Evolutionary conservation across 352 stramenopile genomes (phyloP).

Genomic region (Phytopythium vexans): DNA sequence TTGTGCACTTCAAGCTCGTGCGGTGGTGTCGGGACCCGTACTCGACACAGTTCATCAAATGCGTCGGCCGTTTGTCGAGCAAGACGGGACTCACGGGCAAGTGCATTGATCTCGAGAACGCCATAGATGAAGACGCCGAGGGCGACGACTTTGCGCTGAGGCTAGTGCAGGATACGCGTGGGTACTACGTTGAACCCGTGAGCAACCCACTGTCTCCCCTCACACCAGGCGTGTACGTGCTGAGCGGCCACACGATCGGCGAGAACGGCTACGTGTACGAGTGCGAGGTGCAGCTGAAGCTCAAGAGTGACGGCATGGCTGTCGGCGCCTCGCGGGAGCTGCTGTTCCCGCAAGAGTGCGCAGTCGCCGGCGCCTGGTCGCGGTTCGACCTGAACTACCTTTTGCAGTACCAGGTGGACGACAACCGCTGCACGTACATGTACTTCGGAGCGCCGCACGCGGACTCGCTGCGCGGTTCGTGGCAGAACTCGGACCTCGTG

Average conservation of each 20-base stretch:
- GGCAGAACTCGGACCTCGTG: constrained; percentile 45
- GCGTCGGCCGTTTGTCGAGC: constrained; percentile 12
- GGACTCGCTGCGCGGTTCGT: constrained; percentile 40
- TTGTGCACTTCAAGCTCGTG: constrained; percentile 48
- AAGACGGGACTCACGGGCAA: constrained; percentile 10
- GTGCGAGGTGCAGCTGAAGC: constrained; percentile 32
- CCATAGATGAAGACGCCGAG: constrained; percentile 13
- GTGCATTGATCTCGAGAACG: constrained; percentile 10
- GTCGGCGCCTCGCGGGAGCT: constrained; percentile 45
- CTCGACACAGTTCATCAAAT: constrained; percentile 14
- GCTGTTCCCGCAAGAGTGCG: constrained; percentile 48
- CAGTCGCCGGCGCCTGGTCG: constrained; percentile 43
- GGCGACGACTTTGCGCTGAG: constrained; percentile 26
- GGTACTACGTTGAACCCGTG: constrained; percentile 18
- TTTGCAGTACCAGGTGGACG: constrained; percentile 48
- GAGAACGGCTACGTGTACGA: constrained; percentile 60
- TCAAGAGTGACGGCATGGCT: constrained; percentile 38
- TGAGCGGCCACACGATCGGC: constrained; percentile 56
- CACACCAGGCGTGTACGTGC: constrained; percentile 44
- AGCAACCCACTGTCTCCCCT: constrained; percentile 32
- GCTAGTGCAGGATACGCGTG: constrained; percentile 2
- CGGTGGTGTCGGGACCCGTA: constrained; percentile 25
- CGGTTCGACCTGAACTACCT: constrained; percentile 37
- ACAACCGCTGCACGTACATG: constrained; percentile 48
- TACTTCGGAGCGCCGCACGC: constrained; percentile 39